These are phyloP conservation scores for Phaeomoniella chlamydospora DNA, from an alignment of 2,329 filamentous ascomycete genomes.

Conservation along the genomic window DNA sequence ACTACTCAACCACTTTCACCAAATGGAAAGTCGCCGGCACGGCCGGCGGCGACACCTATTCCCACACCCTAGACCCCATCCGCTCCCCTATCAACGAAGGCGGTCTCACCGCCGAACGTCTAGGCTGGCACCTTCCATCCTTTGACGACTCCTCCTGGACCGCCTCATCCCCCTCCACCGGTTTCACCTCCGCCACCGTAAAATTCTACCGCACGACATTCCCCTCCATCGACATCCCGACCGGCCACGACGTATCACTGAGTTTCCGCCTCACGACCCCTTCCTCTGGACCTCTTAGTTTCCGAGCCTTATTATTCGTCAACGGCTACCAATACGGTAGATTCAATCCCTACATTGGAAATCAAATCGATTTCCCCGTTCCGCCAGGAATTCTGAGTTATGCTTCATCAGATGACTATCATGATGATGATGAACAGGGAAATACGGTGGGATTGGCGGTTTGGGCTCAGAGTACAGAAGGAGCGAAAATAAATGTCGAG, in stretches of 20 bases:
- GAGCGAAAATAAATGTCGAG: slow-evolving; percentile 33
- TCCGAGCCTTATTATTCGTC: slow-evolving; percentile 44
- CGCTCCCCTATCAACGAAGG: slow-evolving; percentile 44
- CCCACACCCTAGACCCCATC: slow-evolving; percentile 37
- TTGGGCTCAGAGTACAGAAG: slow-evolving; percentile 43
- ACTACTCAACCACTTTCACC: slow-evolving; percentile 24
- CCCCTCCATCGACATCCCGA: slow-evolving; percentile 34
- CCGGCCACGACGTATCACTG: slow-evolving; percentile 39
- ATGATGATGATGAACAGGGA: too few relatives aligned
- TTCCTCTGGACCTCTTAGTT: slow-evolving; percentile 19
- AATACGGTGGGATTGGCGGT: slow-evolving; percentile 44
- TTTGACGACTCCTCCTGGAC: slow-evolving; percentile 35
- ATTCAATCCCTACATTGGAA: slow-evolving; percentile 45
- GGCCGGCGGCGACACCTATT: slow-evolving; percentile 36
- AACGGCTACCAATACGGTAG: slow-evolving; percentile 52
- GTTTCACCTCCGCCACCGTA: slow-evolving; percentile 35
- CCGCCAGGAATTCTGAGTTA: slow-evolving; percentile 46
- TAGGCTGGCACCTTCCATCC: slow-evolving; percentile 44
- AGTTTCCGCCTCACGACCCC: slow-evolving; percentile 37
- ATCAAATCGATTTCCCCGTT: slow-evolving; percentile 46
- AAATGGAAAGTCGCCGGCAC: slow-evolving; percentile 45
- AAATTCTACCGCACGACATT: slow-evolving; percentile 40
- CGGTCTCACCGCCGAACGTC: slow-evolving; percentile 41
- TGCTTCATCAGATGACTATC: too few relatives aligned
- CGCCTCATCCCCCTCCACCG: slow-evolving; percentile 19